phyloP scores from a whole-genome alignment of 1,139 yeast species.

The Suhomyces kunorum region DNA sequence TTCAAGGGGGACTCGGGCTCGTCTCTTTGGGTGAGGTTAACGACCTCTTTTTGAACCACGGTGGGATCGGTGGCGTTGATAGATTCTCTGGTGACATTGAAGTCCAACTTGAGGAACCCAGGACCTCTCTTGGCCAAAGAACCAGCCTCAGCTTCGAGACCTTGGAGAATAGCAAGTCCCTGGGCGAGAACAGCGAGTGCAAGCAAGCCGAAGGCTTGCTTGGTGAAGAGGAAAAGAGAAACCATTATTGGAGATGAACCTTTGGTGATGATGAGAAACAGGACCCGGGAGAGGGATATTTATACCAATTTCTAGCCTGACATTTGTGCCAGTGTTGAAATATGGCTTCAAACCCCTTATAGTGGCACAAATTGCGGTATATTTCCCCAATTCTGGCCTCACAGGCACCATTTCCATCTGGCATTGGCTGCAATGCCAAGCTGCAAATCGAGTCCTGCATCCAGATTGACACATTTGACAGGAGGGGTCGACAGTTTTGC shows the following conservation, averaged over 20 bases:
- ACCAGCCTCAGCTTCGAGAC: slow-evolving; percentile 1
- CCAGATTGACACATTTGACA: slow-evolving; percentile 9
- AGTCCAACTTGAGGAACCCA: slow-evolving; percentile 18
- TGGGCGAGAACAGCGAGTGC: slow-evolving; percentile 9
- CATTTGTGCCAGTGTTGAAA: not conserved
- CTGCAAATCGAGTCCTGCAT: slow-evolving; percentile 10
- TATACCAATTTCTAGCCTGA: too few species aligned
- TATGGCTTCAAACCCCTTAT: too few species aligned
- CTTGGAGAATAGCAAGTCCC: slow-evolving; percentile 12
- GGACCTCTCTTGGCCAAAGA: slow-evolving; percentile 8
- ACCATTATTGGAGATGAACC: slow-evolving; percentile 10
- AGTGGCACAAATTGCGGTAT: too few species aligned
- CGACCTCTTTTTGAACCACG: not conserved
- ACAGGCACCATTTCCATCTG: too few species aligned
- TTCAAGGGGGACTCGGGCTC: slow-evolving; percentile 5
- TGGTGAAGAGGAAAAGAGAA: slow-evolving; percentile 11
- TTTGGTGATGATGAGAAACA: not conserved
- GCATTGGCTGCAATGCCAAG: too few species aligned
- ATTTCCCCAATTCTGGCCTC: too few species aligned
- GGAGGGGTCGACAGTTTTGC: not conserved
- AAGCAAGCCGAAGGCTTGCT: slow-evolving; percentile 10
- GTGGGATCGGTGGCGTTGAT: not conserved
- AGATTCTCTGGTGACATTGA: slow-evolving; percentile 8
- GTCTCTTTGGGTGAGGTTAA: too few species aligned
- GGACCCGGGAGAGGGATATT: not conserved